Evolutionary conservation across 352 stramenopile species (phyloP).

Genomic region (Elongisporangium undulatum): DNA sequence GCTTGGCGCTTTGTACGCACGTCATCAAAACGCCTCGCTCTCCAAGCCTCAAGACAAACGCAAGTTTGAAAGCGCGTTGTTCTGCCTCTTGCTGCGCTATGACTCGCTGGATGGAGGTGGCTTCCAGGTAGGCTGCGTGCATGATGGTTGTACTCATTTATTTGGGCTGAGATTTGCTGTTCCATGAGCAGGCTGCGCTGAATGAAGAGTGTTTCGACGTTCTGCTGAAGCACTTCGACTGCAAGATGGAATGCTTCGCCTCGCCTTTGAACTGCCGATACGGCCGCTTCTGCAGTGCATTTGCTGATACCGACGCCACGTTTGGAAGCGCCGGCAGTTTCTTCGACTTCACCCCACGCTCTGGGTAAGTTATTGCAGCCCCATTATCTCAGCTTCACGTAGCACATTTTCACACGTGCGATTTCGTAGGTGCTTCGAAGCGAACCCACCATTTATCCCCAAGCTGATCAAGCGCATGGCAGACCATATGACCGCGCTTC

Average conservation of each 20-base stretch:
- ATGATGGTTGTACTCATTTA: neutral
- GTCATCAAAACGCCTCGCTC: slow-evolving; percentile 23
- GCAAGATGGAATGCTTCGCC: slow-evolving; percentile 92
- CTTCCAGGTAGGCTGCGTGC: slow-evolving; percentile 61
- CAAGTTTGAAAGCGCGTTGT: slow-evolving; percentile 75
- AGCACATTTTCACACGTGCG: neutral
- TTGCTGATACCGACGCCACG: slow-evolving; percentile 78
- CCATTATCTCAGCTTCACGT: neutral
- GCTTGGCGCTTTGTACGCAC: slow-evolving; percentile 76
- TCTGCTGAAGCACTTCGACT: slow-evolving; percentile 88
- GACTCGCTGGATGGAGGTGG: slow-evolving; percentile 92
- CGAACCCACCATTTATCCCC: slow-evolving; percentile 94
- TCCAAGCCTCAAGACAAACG: slow-evolving; percentile 16
- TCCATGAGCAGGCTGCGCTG: slow-evolving; percentile 48
- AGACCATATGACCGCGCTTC: slow-evolving; percentile 79
- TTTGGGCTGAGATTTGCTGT: slow-evolving; percentile 1
- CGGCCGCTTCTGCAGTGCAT: slow-evolving; percentile 87
- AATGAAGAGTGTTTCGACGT: slow-evolving; percentile 92
- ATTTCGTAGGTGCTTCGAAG: slow-evolving; percentile 78
- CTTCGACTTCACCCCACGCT: slow-evolving; percentile 88
- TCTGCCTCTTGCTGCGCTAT: slow-evolving; percentile 89
- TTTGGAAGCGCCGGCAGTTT: slow-evolving; percentile 93
- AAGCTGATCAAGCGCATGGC: slow-evolving; percentile 90
- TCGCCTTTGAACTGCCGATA: slow-evolving; percentile 94
- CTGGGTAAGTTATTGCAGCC: slow-evolving; percentile 31